Conservation (phyloP, 2,329 filamentous ascomycete genomes). For the Exophiala sp. region DNA sequence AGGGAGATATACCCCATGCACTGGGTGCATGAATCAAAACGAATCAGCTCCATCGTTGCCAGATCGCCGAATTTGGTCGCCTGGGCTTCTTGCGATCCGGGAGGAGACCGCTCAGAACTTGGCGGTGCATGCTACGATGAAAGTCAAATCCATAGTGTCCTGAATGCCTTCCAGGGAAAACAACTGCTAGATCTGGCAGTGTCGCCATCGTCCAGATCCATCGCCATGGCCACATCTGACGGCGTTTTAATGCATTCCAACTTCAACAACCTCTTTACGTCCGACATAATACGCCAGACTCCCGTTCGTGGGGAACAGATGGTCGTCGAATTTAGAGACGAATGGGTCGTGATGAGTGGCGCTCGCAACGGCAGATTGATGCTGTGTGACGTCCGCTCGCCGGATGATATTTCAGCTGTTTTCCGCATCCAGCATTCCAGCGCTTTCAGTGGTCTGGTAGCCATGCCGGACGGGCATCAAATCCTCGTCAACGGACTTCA, state of each 20-base stretch:
- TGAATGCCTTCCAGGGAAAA: too few relatives aligned
- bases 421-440: constrained; percentile 21
- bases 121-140: too few relatives aligned
- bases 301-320: constrained; percentile 4
- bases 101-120: too few relatives aligned
- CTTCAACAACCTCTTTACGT: neutral
- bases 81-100: too few relatives aligned
- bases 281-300: neutral
- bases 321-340: constrained; percentile 19
- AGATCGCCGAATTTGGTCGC: too few relatives aligned
- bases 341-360: constrained; percentile 23
- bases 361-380: constrained; percentile 17
- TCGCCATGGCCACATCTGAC: neutral
- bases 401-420: neutral
- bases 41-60: too few relatives aligned
- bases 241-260: constrained; percentile 1
- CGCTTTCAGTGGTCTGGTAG: constrained; percentile 14
- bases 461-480: constrained; percentile 7
- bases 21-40: too few relatives aligned
- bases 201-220: neutral
- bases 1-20: too few relatives aligned
- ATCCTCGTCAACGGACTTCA: constrained; percentile 20
- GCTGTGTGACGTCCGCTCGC: constrained; percentile 18
- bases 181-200: neutral
- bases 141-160: too few relatives aligned